phyloP scores from a whole-genome alignment of 2,329 filamentous ascomycete genomes.

The Canariomyces notabilis region DNA sequence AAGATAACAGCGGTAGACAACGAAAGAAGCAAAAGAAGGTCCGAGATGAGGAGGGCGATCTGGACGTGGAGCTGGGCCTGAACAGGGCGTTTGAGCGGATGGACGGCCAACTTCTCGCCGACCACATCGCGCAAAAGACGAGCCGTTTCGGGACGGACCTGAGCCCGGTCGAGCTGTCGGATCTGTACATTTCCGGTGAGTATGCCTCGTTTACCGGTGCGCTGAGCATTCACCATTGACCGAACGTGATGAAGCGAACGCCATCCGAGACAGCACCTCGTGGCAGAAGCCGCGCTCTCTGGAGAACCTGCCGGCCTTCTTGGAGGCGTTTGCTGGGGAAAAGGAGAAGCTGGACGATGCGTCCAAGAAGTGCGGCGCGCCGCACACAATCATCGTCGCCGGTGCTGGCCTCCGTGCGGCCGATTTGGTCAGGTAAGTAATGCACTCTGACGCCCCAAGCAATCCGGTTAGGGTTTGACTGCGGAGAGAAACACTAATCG shows the following conservation, averaged over 20 bases:
- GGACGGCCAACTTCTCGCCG: conserved; percentile 77
- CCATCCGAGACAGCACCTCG: conserved; percentile 73
- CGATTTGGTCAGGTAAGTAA: conserved; percentile 65
- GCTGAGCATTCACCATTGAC: background rate
- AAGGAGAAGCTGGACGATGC: conserved; percentile 55
- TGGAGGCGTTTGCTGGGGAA: conserved; percentile 61
- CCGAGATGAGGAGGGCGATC: conserved; percentile 48
- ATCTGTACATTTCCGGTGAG: conserved; percentile 73
- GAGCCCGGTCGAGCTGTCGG: conserved; percentile 77
- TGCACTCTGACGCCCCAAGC: background rate
- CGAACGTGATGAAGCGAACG: conserved; percentile 57
- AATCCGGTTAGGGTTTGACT: background rate
- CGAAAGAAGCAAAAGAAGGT: conserved; percentile 42
- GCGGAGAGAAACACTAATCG: too few relatives aligned
- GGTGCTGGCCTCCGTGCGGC: conserved; percentile 80
- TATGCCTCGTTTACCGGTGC: background rate
- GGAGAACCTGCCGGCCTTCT: conserved; percentile 70
- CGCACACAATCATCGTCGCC: conserved; percentile 86
- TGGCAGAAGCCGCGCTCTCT: conserved; percentile 64
- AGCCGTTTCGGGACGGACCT: conserved; percentile 73
- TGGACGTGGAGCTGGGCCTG: conserved; percentile 66
- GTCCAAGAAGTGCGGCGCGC: conserved; percentile 63
- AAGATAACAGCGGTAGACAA: conserved; percentile 38
- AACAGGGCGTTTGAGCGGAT: conserved; percentile 78
- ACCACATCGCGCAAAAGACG: conserved; percentile 77